These are phyloP conservation scores for Entomortierella lignicola DNA, from an alignment of 192 early-diverging fungal species.

Conservation along the genomic window DNA sequence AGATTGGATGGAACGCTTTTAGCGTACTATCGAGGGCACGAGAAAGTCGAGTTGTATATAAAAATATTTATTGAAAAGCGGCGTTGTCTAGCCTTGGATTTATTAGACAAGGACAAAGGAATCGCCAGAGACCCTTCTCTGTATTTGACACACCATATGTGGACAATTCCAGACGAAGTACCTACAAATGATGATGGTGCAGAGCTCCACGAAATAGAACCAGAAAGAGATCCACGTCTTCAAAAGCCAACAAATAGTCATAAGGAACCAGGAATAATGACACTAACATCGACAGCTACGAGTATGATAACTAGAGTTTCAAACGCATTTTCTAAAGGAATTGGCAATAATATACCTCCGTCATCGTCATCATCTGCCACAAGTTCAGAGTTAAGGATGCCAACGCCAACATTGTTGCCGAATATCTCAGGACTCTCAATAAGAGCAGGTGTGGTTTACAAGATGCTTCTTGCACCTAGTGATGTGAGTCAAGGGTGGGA, in stretches of 20 bases:
- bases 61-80: conserved; percentile 9
- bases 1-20: conserved; percentile 15
- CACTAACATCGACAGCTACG: conserved; percentile 1
- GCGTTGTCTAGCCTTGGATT: conserved; percentile 6
- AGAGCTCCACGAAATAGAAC: neutral
- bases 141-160: conserved; percentile 5
- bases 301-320: neutral
- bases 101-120: conserved; percentile 25
- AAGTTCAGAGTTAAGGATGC: neutral
- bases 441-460: conserved; percentile 14
- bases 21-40: neutral
- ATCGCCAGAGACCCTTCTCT: conserved; percentile 14
- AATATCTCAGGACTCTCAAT: conserved; percentile 14
- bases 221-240: neutral
- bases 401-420: neutral
- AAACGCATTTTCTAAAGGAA: neutral
- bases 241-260: neutral
- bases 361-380: too few relatives aligned
- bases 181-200: neutral
- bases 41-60: neutral
- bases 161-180: neutral
- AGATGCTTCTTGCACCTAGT: conserved; percentile 6
- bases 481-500: conserved; percentile 23
- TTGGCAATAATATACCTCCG: neutral
- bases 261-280: neutral